Percentiles rank a stretch among this genome's conserved stretches.
These are phyloP conservation scores for Leishmania major DNA, from an alignment of 208 protist species.

Conservation along the genomic window DNA sequence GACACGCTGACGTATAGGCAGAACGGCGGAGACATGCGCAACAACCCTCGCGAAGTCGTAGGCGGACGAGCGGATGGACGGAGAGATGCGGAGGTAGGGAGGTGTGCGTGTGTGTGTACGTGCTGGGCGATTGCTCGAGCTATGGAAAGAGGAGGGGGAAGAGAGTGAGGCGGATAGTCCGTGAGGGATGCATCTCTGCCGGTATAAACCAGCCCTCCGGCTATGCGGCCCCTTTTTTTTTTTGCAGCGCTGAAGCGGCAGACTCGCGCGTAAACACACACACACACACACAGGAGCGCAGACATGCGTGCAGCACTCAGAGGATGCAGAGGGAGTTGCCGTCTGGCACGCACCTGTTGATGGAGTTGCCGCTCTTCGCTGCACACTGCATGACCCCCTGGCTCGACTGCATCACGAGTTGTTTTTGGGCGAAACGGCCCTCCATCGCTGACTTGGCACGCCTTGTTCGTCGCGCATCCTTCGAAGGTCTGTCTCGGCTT, in stretches of 20 bases:
- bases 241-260: too few relatives aligned
- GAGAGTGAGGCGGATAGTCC: neutral
- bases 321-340: neutral
- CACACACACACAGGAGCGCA: neutral
- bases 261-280: neutral
- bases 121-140: too few relatives aligned
- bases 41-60: neutral
- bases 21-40: neutral
- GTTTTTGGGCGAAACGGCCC: neutral
- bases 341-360: neutral
- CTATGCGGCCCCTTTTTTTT: too few relatives aligned
- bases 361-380: neutral
- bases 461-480: neutral
- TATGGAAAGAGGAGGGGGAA: too few relatives aligned
- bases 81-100: neutral
- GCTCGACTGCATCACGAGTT: neutral
- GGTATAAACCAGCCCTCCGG: too few relatives aligned
- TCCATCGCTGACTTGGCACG: neutral
- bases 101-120: too few relatives aligned
- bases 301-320: neutral
- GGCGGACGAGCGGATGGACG: neutral
- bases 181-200: too few relatives aligned
- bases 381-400: neutral
- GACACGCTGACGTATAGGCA: neutral
- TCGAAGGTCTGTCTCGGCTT: conserved; percentile 7